These are phyloP conservation scores for Coffea canephora DNA, from an alignment of 257 asterid species.

Conservation along the genomic window DNA sequence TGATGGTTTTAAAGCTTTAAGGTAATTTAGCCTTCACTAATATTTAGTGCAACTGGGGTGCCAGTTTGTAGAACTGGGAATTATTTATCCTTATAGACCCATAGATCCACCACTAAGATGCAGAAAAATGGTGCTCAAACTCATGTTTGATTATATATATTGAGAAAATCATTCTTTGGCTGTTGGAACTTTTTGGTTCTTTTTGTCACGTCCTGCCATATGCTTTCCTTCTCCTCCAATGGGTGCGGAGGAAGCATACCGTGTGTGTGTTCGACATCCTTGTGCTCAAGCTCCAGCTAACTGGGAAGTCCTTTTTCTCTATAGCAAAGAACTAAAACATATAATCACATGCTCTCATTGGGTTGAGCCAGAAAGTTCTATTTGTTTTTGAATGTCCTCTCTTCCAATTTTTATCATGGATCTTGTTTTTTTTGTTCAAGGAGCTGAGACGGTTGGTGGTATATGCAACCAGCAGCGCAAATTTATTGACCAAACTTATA, in stretches of 20 bases:
- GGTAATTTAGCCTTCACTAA: not conserved
- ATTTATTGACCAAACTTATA: conserved; percentile 54
- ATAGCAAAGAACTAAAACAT: not conserved
- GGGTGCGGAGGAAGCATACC: not conserved
- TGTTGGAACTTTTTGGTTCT: not conserved
- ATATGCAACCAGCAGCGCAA: conserved; percentile 82
- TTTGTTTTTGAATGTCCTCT: not conserved
- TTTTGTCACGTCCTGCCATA: not conserved
- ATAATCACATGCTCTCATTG: not conserved
- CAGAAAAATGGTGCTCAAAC: not conserved
- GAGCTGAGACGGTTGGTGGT: conserved; percentile 79
- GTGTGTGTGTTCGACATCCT: not conserved
- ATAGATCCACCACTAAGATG: not conserved
- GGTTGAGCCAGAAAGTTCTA: not conserved
- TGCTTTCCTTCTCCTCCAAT: not conserved
- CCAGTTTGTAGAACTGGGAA: not conserved
- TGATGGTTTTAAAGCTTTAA: not conserved
- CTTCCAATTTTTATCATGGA: conserved; percentile 17
- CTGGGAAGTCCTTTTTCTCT: not conserved
- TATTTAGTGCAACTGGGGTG: too few species aligned
- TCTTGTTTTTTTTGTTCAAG: conserved; percentile 33
- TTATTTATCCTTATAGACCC: not conserved
- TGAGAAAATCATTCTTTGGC: not conserved
- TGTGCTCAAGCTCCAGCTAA: not conserved
- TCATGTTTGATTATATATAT: not conserved